Percentiles rank a stretch among this genome's conserved stretches.
phyloP scores from a whole-genome alignment of 2,329 filamentous ascomycete genomes.

The Torrubiella hemipterigena region DNA sequence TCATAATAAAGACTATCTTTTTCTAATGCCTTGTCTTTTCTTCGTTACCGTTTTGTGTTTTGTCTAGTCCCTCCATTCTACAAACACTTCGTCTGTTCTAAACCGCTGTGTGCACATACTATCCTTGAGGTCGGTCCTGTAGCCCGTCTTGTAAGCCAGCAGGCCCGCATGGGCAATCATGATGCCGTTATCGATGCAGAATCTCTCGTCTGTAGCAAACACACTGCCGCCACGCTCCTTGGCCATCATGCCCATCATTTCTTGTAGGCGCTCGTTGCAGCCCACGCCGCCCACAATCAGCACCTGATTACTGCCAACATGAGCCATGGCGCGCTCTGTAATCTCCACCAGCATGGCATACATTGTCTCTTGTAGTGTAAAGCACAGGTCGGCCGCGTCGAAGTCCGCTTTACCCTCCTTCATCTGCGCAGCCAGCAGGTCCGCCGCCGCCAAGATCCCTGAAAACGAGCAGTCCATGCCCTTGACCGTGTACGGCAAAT shows the following conservation, averaged over 20 bases:
- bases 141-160: constrained; percentile 72
- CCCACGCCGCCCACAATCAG: constrained; percentile 93
- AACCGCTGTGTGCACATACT: constrained; percentile 78
- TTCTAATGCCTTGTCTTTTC: constrained; percentile 3
- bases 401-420: constrained; percentile 39
- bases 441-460: constrained; percentile 75
- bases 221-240: constrained; percentile 77
- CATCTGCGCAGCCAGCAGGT: constrained; percentile 65
- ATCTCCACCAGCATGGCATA: constrained; percentile 98
- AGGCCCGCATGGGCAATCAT: constrained; percentile 98
- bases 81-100: constrained; percentile 69
- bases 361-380: constrained; percentile 88
- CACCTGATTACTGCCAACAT: constrained; percentile 83
- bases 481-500: constrained; percentile 92
- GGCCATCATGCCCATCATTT: constrained; percentile 98
- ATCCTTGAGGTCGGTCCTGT: constrained; percentile 63
- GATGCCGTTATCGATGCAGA: constrained; percentile 98
- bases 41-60: constrained; percentile 1
- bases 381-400: constrained; percentile 79
- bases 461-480: constrained; percentile 98
- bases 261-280: constrained; percentile 84
- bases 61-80: constrained; percentile 60
- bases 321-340: constrained; percentile 95
- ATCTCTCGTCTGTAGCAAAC: constrained; percentile 90
- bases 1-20: too few relatives aligned